phyloP scores from a whole-genome alignment of 2,329 filamentous ascomycete genomes.

The Curvularia sp. region DNA sequence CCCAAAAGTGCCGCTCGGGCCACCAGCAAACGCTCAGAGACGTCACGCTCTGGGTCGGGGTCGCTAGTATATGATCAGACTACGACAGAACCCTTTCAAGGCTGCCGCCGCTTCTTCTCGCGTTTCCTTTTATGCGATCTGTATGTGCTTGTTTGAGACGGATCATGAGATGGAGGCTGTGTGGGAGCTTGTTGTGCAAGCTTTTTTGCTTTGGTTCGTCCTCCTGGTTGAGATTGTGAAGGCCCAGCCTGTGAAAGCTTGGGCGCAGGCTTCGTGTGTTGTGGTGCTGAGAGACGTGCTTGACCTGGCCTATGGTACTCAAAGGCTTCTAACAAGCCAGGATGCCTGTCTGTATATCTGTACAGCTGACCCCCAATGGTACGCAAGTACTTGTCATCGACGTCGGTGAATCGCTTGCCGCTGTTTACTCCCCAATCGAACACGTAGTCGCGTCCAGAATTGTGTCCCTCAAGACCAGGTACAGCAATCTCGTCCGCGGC shows the following conservation, averaged over 20 bases:
- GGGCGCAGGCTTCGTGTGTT: background rate
- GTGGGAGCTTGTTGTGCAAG: background rate
- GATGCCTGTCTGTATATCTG: conserved; percentile 27
- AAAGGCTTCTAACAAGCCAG: conserved; percentile 32
- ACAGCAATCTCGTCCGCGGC: conserved; percentile 2
- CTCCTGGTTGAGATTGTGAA: conserved; percentile 2
- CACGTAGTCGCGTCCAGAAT: conserved; percentile 29
- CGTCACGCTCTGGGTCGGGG: background rate
- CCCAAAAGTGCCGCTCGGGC: conserved; percentile 3
- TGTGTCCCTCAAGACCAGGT: conserved; percentile 3
- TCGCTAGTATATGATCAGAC: conserved; percentile 5
- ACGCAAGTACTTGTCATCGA: conserved; percentile 31
- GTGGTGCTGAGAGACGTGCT: conserved; percentile 15
- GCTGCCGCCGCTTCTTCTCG: conserved; percentile 25
- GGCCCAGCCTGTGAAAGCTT: conserved; percentile 7
- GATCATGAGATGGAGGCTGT: background rate
- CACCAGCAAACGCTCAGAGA: conserved; percentile 5
- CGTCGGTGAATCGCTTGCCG: conserved; percentile 29
- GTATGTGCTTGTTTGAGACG: conserved; percentile 9
- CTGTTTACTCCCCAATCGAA: conserved; percentile 30
- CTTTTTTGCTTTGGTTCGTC: background rate
- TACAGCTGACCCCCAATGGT: conserved; percentile 34
- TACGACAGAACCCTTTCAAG: conserved; percentile 25
- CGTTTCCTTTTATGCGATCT: conserved; percentile 17
- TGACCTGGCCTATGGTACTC: conserved; percentile 34